Base-by-base conservation (phyloP, 208 protist species). In the Crithidia fasciculata region DNA sequence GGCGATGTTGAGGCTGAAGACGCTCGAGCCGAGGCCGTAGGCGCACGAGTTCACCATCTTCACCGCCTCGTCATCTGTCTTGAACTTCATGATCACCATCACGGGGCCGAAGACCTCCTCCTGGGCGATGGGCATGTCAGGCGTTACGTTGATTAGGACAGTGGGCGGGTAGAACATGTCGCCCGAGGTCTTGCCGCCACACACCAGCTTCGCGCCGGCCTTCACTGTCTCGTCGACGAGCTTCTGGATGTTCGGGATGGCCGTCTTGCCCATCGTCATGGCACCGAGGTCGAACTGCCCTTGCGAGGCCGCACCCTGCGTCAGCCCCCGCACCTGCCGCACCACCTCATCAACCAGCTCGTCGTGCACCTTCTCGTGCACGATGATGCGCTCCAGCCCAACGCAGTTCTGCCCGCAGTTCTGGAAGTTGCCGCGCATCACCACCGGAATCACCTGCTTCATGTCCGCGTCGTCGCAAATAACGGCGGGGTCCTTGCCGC, bases 101-200 rank as follows among this genome's bases (percentile, higher is more conserved):
- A 99, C 88, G 18, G 97, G 97, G 44, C 97, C 97, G 78, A 99
- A 99, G 52, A 93, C 85, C 77, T 99, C 97, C 74, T 99, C 95
- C 72, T 96, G 80, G 8, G 92, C 90, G 61, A 99, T 98, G 9
- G 86, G 82, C 83, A 92, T 98, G 9, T 81, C 78, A 3, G 90
- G 78, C 18, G 86, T 97, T 0, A 98, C 95, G 78, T 96, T 89
- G n/a, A 64, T 88, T 28, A 98, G 60, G 37, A 98, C 84, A 5
- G 97, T 98, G 47, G 97, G 93, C n/a, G 89, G 86, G 76, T 84
- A 97, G 76, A 97, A 98, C 57, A 85, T 66, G 66, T 88, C 80
- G 41, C 69, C 70, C 16, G 76, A 72, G 50, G 76, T 74, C 69
- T 91, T 90, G 68, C 95, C 96, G 73, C 96, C 96, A 68, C 84